phyloP scores from a whole-genome alignment of 306 rosid species.

The Prosopis cineraria region DNA sequence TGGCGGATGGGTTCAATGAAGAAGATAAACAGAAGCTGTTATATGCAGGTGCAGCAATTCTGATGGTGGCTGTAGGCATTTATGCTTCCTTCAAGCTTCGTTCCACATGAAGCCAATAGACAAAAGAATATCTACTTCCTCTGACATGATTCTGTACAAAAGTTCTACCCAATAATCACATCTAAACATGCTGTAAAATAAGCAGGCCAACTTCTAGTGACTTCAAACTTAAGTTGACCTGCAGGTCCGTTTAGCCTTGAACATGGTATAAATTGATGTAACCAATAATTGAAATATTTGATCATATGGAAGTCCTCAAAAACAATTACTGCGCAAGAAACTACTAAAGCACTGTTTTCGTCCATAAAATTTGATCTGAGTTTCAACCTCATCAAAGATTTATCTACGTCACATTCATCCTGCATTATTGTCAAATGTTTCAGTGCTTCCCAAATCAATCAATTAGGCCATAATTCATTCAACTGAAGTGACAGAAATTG shows the following conservation, averaged over 20 bases:
- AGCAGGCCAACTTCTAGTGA: background rate
- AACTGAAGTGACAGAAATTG: background rate
- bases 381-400: background rate
- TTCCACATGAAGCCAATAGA: constrained; percentile 23
- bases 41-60: constrained; percentile 40
- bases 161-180: constrained; percentile 27
- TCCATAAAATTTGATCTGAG: background rate
- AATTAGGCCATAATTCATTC: background rate
- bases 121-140: background rate
- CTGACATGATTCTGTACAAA: background rate
- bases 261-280: background rate
- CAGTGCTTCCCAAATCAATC: background rate
- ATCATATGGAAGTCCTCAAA: background rate
- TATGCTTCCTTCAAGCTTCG: constrained; percentile 46
- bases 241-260: background rate
- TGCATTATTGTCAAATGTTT: background rate
- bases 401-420: background rate
- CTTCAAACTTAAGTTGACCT: background rate
- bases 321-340: background rate
- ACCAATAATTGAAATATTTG: background rate
- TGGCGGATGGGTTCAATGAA: constrained; percentile 35
- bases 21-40: constrained; percentile 44
- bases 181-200: constrained; percentile 13
- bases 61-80: constrained; percentile 41
- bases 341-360: background rate